phyloP scores from a whole-genome alignment of 2,329 filamentous ascomycete genomes.

The Arthrobotrys megalospora region DNA sequence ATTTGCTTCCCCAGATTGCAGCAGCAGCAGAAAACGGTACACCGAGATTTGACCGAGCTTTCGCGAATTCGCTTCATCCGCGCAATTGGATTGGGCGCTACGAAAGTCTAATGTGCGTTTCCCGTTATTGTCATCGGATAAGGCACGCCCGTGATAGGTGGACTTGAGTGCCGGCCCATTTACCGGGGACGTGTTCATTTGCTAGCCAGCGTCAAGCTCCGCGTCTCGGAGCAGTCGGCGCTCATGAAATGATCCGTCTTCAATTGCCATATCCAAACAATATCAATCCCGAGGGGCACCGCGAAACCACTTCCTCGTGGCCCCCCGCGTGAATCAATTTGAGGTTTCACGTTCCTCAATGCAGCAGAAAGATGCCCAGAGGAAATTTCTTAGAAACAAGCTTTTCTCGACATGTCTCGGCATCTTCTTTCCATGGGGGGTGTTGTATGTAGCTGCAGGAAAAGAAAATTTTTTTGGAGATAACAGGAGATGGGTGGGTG shows the following conservation, averaged over 20 bases:
- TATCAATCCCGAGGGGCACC: conserved; percentile 18
- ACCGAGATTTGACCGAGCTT: conserved; percentile 60
- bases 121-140: conserved; percentile 54
- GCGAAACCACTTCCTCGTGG: conserved; percentile 11
- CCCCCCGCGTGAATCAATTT: conserved; percentile 15
- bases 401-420: conserved; percentile 61
- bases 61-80: conserved; percentile 37
- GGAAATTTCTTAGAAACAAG: conserved; percentile 50
- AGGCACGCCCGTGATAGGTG: conserved; percentile 59
- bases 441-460: conserved; percentile 13
- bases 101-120: conserved; percentile 41
- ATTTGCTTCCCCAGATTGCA: conserved; percentile 26
- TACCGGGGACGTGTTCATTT: conserved; percentile 31
- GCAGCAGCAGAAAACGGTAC: conserved; percentile 3
- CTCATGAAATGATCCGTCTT: conserved; percentile 18
- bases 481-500: conserved; percentile 13
- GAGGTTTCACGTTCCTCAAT: conserved; percentile 15
- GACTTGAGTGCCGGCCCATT: conserved; percentile 45
- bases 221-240: conserved; percentile 45
- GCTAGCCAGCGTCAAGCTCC: conserved; percentile 36
- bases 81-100: conserved; percentile 32
- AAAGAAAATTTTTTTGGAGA: conserved; percentile 30
- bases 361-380: conserved; percentile 23
- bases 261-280: conserved; percentile 7
- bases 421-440: conserved; percentile 56